phyloP scores from a whole-genome alignment of 2,329 filamentous ascomycete genomes.

The Xenoacremonium recifei region DNA sequence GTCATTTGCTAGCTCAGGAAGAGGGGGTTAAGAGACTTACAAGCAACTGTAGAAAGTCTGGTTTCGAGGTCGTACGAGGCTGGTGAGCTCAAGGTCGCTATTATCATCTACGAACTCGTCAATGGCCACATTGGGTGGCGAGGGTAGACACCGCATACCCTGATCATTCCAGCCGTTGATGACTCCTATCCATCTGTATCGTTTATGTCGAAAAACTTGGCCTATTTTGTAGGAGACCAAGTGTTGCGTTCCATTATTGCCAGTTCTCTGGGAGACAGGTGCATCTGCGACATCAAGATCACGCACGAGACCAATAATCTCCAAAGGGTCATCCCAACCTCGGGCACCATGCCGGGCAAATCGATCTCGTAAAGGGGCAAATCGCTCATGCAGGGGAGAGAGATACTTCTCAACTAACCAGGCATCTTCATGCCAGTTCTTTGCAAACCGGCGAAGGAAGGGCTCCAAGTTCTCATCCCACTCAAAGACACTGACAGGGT shows the following conservation, averaged over 20 bases:
- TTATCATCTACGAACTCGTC: conserved; percentile 25
- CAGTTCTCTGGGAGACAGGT: conserved; percentile 30
- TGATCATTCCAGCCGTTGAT: conserved; percentile 83
- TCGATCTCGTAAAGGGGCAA: conserved; percentile 30
- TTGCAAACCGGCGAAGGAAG: conserved; percentile 50
- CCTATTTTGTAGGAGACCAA: conserved; percentile 63
- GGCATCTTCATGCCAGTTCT: conserved; percentile 59
- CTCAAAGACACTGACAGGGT: conserved; percentile 44
- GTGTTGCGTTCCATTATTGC: conserved; percentile 10
- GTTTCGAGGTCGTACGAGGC: conserved; percentile 25
- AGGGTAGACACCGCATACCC: conserved; percentile 25
- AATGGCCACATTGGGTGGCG: conserved; percentile 24
- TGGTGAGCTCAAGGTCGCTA: conserved; percentile 27
- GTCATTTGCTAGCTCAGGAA: conserved; percentile 3
- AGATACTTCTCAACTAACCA: conserved; percentile 66
- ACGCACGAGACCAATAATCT: conserved; percentile 35
- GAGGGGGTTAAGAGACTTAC: conserved; percentile 52
- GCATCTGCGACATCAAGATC: conserved; percentile 45
- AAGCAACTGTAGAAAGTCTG: conserved; percentile 76
- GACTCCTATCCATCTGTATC: conserved; percentile 76
- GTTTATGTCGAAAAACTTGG: conserved; percentile 78
- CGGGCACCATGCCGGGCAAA: conserved; percentile 25
- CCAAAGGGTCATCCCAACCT: conserved; percentile 28
- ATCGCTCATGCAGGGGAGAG: conserved; percentile 58
- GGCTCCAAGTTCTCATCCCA: conserved; percentile 63